Evolutionary conservation across 1,284 basidiomycete genomes (phyloP).

Genomic region (Fomitopsis pinicola): DNA sequence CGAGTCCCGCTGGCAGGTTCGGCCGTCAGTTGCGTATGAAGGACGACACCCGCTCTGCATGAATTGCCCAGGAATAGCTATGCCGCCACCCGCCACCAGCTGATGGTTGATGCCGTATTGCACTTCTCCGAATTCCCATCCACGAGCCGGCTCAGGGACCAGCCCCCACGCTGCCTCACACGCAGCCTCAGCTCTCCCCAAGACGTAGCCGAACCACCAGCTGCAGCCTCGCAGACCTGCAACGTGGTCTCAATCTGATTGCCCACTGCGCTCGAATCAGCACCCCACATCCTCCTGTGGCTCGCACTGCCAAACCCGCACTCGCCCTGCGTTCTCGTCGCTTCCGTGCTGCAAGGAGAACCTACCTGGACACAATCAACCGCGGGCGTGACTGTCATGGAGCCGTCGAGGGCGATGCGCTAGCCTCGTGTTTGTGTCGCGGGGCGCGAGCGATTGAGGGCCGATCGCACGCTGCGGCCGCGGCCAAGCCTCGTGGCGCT

Average conservation of each 20-base stretch:
- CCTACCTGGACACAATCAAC: neutral
- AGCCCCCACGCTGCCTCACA: neutral
- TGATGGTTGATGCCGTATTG: neutral
- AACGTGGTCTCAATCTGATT: conserved; percentile 1
- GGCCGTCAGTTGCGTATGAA: neutral
- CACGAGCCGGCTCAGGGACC: conserved; percentile 2
- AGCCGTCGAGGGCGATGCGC: neutral
- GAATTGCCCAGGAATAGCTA: neutral
- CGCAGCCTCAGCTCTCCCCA: conserved; percentile 1
- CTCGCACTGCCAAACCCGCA: neutral
- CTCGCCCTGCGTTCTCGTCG: neutral
- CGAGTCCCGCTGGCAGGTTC: neutral
- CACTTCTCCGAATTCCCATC: neutral
- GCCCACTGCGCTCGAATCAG: neutral
- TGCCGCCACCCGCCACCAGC: neutral
- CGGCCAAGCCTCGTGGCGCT: neutral
- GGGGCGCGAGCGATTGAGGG: neutral
- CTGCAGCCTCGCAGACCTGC: neutral
- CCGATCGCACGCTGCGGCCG: neutral
- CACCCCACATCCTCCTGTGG: neutral
- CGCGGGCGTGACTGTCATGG: neutral
- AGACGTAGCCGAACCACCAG: neutral
- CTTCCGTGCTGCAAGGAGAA: neutral
- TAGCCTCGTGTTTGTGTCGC: neutral
- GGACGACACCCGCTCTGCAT: neutral